Base-by-base conservation (phyloP, 2,329 filamentous ascomycete genomes). In the Geosmithia flava region DNA sequence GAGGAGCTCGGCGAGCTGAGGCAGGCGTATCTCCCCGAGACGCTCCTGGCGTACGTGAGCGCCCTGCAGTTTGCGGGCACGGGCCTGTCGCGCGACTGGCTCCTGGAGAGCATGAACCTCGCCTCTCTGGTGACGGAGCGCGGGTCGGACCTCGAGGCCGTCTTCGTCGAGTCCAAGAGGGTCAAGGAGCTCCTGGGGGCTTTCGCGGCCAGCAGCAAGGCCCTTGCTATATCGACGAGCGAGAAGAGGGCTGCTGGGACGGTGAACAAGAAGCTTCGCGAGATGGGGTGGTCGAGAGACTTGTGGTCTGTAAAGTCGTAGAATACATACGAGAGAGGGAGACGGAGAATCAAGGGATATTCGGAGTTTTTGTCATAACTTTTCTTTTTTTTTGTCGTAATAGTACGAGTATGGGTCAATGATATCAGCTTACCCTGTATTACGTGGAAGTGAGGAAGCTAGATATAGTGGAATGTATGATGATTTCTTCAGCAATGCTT, bases 51-150 rank as follows among this genome's bases (percentile, higher is more conserved):
- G 2, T 96, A 93, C 62, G 80, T 93, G 59, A 83, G 78, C 56
- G 82, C 85, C 1, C 70, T 97, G 46, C 85, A 94, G 61, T 85
- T 85, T 58, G 84, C 85, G 0, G 88, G 87, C 3, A 81, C 80
- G 44, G 75, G 79, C 45, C 69, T 94, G 42, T 83, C 81, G 44
- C 81, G 88, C 42, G 86, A 91, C 50, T 78, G 84, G 54, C 72
- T 95, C 17, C 74, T 93, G 23, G 82, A 91, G 59, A 86, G 83
- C 57, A 91, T 98, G 85, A 87, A 95, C 50, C 71, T 98, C 16
- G 83, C 88, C 1, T 80, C 82, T 1, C 62, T 81, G 2, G 76
- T 95, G 46, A 87, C 91, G 2, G 80, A 84, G 49, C 78, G 81
- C 53, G 76, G 74, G 51, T 81, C 81, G 20, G 81, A 83, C 54